Conservation (phyloP, 2,329 filamentous ascomycete species). For the Claviceps citrina region DNA sequence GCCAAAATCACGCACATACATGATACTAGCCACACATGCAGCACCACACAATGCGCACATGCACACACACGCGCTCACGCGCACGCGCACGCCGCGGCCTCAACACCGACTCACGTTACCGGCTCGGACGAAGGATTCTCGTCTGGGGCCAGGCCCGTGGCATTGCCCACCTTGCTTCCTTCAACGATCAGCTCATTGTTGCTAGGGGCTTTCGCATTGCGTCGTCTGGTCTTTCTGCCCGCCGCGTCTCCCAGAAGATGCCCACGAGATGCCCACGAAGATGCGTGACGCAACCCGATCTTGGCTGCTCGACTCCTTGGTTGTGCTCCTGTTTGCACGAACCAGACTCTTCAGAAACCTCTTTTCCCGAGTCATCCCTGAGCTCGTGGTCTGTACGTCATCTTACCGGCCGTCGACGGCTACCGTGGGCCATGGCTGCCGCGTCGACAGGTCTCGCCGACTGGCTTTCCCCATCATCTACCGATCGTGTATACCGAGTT, state of each 20-base stretch:
- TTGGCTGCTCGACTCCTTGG: no score
- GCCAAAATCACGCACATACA: no score
- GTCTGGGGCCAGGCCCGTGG: background rate
- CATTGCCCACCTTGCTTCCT: background rate
- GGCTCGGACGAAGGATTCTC: conserved; percentile 1
- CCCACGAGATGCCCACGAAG: no score
- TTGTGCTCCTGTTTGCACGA: no score
- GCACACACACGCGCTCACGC: background rate
- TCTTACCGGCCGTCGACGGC: background rate
- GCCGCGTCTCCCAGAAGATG: background rate
- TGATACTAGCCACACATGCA: no score
- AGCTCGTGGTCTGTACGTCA: background rate
- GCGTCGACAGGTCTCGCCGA: background rate
- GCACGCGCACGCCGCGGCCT: background rate
- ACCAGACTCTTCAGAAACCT: background rate
- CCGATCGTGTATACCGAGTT: background rate
- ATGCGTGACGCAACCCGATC: background rate
- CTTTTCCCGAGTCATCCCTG: background rate
- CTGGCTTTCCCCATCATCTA: background rate
- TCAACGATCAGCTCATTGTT: background rate
- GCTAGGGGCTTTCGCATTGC: background rate
- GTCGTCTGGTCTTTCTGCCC: background rate
- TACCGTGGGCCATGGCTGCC: background rate
- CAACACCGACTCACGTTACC: background rate
- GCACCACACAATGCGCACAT: no score